Evolutionary conservation across 495 filamentous ascomycete species (phyloP).

Genomic region (Tuber microsphaerosporum): DNA sequence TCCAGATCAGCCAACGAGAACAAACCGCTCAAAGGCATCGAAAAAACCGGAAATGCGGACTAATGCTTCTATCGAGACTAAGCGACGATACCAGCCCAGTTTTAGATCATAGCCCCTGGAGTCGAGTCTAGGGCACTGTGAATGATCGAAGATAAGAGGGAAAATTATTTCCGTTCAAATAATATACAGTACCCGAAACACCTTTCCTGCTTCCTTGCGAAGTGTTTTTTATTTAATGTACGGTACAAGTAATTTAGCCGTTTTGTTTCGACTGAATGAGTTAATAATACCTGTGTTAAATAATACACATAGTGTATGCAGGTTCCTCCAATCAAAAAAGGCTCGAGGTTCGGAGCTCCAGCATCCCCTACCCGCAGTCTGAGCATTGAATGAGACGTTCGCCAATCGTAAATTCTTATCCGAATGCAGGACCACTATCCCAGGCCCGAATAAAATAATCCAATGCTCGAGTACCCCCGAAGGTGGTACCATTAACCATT

Average conservation of each 20-base stretch:
- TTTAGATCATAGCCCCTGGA: neutral
- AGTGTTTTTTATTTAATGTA: neutral
- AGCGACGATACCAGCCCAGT: neutral
- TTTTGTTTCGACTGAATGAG: neutral
- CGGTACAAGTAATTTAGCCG: slow-evolving; percentile 2
- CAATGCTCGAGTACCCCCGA: neutral
- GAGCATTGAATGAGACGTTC: neutral
- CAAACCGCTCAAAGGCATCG: neutral
- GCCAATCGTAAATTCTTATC: slow-evolving; percentile 2
- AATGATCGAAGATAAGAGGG: slow-evolving; percentile 5
- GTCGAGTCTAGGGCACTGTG: neutral
- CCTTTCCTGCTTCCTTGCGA: neutral
- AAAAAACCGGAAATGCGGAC: neutral
- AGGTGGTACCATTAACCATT: neutral
- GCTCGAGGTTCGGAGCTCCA: neutral
- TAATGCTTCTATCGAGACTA: slow-evolving; percentile 1
- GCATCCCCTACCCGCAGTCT: neutral
- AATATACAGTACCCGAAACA: neutral
- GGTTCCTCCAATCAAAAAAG: neutral
- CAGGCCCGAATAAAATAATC: slow-evolving; percentile 2
- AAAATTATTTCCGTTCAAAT: neutral
- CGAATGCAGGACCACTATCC: neutral
- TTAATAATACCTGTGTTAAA: neutral
- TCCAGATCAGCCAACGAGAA: neutral
- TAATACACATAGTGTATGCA: neutral